Conservation (phyloP, 23 red algal species). For the Pyropia yezoensis region DNA sequence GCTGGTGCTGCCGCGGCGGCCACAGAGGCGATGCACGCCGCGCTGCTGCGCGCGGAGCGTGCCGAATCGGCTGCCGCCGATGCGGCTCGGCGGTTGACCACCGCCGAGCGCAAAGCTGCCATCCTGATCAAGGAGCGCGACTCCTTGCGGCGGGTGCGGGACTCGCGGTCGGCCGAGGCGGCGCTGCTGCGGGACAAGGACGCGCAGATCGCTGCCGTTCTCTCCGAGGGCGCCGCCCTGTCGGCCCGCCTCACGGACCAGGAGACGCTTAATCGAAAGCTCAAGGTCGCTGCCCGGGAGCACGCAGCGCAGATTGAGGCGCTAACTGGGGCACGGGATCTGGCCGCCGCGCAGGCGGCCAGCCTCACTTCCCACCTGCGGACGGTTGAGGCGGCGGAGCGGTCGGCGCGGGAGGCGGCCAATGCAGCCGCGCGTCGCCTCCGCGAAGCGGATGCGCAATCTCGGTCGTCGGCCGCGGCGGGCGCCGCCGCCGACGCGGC, state of each 20-base stretch:
- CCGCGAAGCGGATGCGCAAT: slow-evolving; percentile 24
- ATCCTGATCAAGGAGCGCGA: slow-evolving; percentile 60
- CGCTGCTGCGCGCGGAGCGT: no score
- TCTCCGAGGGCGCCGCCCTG: slow-evolving; percentile 64
- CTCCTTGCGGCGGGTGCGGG: slow-evolving; percentile 28
- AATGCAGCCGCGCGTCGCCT: slow-evolving; percentile 21
- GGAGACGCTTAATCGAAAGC: slow-evolving; percentile 42
- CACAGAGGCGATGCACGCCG: no score
- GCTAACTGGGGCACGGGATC: slow-evolving; percentile 5
- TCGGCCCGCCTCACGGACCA: slow-evolving; percentile 61
- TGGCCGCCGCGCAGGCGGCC: slow-evolving; percentile 39
- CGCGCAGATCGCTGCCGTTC: slow-evolving; percentile 39
- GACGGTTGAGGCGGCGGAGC: slow-evolving; percentile 43
- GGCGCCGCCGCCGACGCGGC: slow-evolving; percentile 49
- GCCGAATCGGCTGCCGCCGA: neutral
- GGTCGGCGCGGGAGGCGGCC: slow-evolving; percentile 19
- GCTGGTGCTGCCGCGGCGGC: no score
- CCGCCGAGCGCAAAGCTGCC: slow-evolving; percentile 35
- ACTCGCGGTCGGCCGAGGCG: slow-evolving; percentile 1
- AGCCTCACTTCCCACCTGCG: slow-evolving; percentile 16
- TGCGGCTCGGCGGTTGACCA: slow-evolving; percentile 12
- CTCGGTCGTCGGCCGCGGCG: slow-evolving; percentile 23
- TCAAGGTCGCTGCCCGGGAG: slow-evolving; percentile 38
- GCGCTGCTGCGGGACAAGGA: slow-evolving; percentile 55
- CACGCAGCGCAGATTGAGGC: slow-evolving; percentile 33